Conservation (phyloP, 306 rosid species). For the Cucumis hystrix region DNA sequence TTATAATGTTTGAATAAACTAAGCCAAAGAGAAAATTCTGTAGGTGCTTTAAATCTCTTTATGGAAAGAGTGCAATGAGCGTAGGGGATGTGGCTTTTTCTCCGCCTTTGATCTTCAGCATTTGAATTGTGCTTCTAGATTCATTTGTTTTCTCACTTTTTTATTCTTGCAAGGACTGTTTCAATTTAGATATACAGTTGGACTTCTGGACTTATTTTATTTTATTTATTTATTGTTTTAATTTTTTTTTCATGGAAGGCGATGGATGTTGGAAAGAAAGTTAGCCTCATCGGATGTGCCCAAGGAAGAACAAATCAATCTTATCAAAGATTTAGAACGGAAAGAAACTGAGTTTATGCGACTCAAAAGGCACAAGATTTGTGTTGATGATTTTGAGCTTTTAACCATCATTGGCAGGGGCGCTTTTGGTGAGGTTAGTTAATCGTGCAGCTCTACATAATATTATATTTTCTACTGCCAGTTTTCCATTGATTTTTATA, state of each 20-base stretch:
- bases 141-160: neutral
- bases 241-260: conserved; percentile 36
- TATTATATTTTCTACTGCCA: neutral
- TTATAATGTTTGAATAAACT: neutral
- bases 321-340: conserved; percentile 73
- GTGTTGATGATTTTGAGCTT: conserved; percentile 85
- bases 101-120: neutral
- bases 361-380: conserved; percentile 74
- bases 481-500: neutral
- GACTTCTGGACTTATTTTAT: neutral
- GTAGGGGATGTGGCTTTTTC: neutral
- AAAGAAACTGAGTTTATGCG: conserved; percentile 75
- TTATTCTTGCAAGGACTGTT: neutral
- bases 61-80: conserved; percentile 1
- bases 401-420: conserved; percentile 87
- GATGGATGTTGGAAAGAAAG: conserved; percentile 69
- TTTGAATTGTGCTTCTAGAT: neutral
- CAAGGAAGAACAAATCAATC: conserved; percentile 68
- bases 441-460: neutral
- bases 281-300: conserved; percentile 60
- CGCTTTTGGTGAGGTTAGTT: conserved; percentile 87
- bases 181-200: neutral
- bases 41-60: neutral
- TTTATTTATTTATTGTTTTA: neutral
- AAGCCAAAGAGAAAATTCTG: neutral